Conservation (phyloP, 2,329 filamentous ascomycete genomes). For the Cylindrodendrum hubeiense region DNA sequence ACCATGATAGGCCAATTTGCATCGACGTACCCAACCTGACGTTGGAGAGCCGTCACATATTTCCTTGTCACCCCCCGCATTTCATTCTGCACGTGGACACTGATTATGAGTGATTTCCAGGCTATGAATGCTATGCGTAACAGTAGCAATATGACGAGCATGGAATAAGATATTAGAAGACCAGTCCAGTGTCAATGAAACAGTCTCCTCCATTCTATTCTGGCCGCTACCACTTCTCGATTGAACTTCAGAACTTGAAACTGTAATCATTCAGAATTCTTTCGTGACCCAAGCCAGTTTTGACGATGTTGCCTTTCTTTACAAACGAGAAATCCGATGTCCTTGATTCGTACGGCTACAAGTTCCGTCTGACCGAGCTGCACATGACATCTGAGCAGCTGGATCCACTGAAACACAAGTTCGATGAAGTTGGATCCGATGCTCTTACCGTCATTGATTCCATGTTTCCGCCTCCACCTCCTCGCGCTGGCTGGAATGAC, state of each 20-base stretch:
- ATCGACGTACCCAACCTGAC: no score
- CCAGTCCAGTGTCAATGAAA: no score
- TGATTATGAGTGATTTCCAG: no score
- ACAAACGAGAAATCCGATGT: background rate
- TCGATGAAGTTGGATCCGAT: constrained; percentile 1
- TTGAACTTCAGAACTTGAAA: no score
- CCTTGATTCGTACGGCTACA: constrained; percentile 8
- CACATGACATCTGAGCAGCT: constrained; percentile 6
- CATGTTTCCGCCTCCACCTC: constrained; percentile 5
- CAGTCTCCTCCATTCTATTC: background rate
- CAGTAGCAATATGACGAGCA: no score
- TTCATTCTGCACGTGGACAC: no score
- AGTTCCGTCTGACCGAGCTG: constrained; percentile 1
- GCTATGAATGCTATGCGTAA: no score
- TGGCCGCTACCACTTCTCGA: background rate
- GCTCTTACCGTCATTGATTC: background rate
- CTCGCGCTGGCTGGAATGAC: constrained; percentile 5
- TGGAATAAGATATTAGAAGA: no score
- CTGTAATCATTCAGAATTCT: no score
- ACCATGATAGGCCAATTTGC: no score
- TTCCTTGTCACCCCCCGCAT: background rate
- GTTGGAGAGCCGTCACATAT: background rate
- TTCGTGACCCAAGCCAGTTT: background rate
- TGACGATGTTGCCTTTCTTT: background rate
- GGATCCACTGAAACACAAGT: background rate